Evolutionary conservation across 2,329 filamentous ascomycete species (phyloP).

Genomic region (Venturia asperata): DNA sequence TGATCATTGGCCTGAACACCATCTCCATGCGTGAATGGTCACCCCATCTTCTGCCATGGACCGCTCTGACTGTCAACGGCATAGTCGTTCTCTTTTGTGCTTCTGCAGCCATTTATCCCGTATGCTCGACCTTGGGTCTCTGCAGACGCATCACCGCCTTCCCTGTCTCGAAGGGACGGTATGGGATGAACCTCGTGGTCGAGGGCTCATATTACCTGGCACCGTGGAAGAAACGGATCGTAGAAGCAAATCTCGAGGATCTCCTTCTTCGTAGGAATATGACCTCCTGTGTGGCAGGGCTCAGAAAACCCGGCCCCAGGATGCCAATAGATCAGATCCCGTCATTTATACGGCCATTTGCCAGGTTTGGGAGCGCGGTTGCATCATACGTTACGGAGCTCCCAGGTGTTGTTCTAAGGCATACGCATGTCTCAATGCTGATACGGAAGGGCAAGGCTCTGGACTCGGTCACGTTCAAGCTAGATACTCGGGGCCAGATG

Average conservation of each 20-base stretch:
- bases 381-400: background rate
- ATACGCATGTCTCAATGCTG: background rate
- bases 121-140: background rate
- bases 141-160: conserved; percentile 11
- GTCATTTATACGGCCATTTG: background rate
- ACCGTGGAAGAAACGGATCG: background rate
- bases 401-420: background rate
- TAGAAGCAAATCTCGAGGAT: background rate
- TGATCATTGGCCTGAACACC: background rate
- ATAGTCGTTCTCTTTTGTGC: background rate
- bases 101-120: background rate
- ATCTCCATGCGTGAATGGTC: background rate
- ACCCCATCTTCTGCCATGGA: background rate
- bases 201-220: background rate
- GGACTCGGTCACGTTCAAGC: background rate
- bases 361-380: conserved; percentile 12
- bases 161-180: background rate
- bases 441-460: background rate
- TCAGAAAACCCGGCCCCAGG: background rate
- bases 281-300: background rate
- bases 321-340: background rate
- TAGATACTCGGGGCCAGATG: conserved; percentile 5
- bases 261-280: background rate
- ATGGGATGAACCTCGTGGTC: background rate
- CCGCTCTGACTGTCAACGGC: background rate